These are phyloP conservation scores for Suillus sp. DNA, from an alignment of 768 basidiomycete species.

Conservation along the genomic window DNA sequence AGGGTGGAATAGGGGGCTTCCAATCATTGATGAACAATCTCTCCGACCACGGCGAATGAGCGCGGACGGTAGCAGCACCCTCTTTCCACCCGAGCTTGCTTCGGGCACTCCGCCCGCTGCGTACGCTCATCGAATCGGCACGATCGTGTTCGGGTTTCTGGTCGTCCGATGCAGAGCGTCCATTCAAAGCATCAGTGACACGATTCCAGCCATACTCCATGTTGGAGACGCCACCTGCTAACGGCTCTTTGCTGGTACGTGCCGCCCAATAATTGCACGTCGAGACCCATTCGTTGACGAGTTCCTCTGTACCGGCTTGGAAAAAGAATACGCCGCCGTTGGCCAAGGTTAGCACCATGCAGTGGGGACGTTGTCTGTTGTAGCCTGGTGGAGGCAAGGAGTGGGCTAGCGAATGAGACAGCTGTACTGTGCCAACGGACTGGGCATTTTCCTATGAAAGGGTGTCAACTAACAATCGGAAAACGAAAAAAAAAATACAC, in stretches of 20 bases:
- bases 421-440: constrained; percentile 76
- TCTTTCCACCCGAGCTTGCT: constrained; percentile 78
- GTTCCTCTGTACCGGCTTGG: constrained; percentile 97
- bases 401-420: constrained; percentile 88
- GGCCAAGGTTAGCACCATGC: constrained; percentile 90
- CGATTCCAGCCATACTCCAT: constrained; percentile 99
- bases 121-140: constrained; percentile 69
- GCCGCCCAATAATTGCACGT: constrained; percentile 99
- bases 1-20: constrained; percentile 87
- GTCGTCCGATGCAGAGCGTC: constrained; percentile 59
- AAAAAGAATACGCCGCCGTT: constrained; percentile 95
- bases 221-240: constrained; percentile 95
- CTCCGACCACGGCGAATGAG: constrained; percentile 76
- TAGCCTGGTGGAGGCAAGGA: constrained; percentile 91
- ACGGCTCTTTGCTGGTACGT: constrained; percentile 90
- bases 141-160: constrained; percentile 50
- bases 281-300: constrained; percentile 98
- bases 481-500: constrained; percentile 37
- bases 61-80: constrained; percentile 63
- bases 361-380: constrained; percentile 86
- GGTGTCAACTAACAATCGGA: constrained; percentile 16
- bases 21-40: constrained; percentile 86
- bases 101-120: constrained; percentile 72
- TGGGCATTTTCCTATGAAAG: constrained; percentile 76
- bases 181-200: constrained; percentile 56